phyloP scores from a whole-genome alignment of 345 rosid species.

The Leavenworthia alabamica region DNA sequence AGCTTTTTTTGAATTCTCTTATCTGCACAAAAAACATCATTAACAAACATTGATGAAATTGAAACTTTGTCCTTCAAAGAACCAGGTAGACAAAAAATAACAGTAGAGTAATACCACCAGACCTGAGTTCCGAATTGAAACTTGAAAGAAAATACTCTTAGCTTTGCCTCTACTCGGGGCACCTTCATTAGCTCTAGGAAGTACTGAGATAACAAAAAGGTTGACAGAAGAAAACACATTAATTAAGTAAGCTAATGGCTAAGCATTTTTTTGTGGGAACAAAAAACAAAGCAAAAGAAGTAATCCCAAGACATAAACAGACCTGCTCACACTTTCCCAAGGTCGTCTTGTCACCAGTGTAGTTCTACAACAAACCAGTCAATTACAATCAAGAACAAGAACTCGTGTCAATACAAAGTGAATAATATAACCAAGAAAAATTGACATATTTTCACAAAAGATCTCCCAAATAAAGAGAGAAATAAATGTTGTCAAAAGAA shows the following conservation, averaged over 20 bases:
- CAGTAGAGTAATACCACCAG: constrained; percentile 38
- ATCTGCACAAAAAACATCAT: constrained; percentile 40
- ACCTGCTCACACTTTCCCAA: constrained; percentile 99
- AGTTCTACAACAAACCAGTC: constrained; percentile 43
- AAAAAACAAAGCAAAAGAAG: background rate
- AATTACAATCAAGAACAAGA: constrained; percentile 12
- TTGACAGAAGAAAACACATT: constrained; percentile 17
- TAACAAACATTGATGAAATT: background rate
- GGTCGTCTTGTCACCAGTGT: constrained; percentile 68
- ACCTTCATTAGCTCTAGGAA: constrained; percentile 97
- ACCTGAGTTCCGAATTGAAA: constrained; percentile 93
- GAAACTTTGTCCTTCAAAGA: background rate
- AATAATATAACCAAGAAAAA: constrained; percentile 2
- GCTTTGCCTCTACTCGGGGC: constrained; percentile 94
- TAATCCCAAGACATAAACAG: constrained; percentile 19
- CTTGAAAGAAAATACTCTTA: constrained; percentile 95
- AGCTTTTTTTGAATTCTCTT: constrained; percentile 75
- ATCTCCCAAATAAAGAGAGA: background rate
- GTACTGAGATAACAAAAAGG: constrained; percentile 43
- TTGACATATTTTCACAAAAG: constrained; percentile 1
- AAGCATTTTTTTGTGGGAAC: background rate
- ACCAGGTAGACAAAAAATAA: constrained; percentile 17
- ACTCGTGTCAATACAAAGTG: constrained; percentile 3
- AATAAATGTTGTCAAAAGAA: background rate
- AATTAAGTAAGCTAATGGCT: background rate